phyloP scores from a whole-genome alignment of 345 rosid genomes.

The Zanthoxylum bungeanum region DNA sequence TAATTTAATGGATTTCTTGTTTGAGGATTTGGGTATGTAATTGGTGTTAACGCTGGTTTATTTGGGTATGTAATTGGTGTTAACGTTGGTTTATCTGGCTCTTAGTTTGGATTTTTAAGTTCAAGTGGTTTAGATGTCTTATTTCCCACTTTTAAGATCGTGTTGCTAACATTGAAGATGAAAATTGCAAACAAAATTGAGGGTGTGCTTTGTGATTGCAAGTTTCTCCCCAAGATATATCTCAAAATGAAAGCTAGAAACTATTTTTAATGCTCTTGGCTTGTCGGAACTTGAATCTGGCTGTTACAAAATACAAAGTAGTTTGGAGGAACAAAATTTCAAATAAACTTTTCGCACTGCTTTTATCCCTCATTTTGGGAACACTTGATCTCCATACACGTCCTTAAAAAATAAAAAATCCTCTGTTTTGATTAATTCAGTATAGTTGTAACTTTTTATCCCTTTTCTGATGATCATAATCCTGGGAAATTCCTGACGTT shows the following conservation, averaged over 20 bases:
- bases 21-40: background rate
- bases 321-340: background rate
- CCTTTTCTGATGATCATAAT: background rate
- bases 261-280: background rate
- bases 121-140: background rate
- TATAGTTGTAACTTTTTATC: background rate
- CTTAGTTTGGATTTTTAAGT: background rate
- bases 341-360: background rate
- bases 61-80: background rate
- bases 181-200: background rate
- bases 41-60: background rate
- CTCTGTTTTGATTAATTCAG: background rate
- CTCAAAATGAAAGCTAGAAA: background rate
- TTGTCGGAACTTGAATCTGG: background rate
- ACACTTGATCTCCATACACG: background rate
- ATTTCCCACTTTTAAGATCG: background rate
- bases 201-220: background rate
- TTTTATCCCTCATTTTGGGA: background rate
- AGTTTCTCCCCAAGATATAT: background rate
- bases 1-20: background rate
- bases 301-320: background rate
- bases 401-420: no score
- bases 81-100: background rate
- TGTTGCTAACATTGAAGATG: background rate
- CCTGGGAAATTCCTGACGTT: background rate